Evolutionary conservation across 2,329 filamentous ascomycete genomes (phyloP), one percentile per base, ranked within the genome.

Genomic region (Cladosporium sp.): DNA sequence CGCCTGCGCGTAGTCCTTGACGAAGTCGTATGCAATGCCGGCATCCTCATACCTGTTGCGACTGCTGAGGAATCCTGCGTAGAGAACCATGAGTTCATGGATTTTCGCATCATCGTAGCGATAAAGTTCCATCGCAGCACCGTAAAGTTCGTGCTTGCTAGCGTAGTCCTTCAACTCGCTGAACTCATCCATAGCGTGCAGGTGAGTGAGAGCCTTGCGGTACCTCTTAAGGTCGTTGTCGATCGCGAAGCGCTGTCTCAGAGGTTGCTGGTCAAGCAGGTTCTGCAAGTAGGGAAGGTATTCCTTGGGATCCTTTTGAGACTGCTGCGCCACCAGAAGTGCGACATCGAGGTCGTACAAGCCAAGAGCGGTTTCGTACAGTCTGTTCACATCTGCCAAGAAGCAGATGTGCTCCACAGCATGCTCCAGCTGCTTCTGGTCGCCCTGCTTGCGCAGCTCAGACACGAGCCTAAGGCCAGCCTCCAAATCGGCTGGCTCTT

Each of bases 391-490:
- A 77, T 99, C 95, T 0, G 93, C 92, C 50, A 99, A 85, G 83
- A 99, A 99, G 82, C 93, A 98, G 67, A 99, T 97, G 74, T 99
- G 95, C 75, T 97, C 93, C 26, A 97, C 90, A 0, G 94, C 94
- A 76, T 89, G 90, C 71, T 98, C 94, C 0, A 92, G 92, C 70
- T 93, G 84, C 62, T 88, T 85, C 59, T 90, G 86, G 70, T 89
- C 85, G 64, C 85, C 84, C n/a, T 68, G 23, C 82, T 82, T 78
- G 71, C 84, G 81, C 40, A 99, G 80, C 63, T 88, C 85, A 4
- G 92, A 89, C 37, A 98, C 91, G 35, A 98, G 87, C 2, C 81
- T 81, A 60, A 99, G 82, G 2, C 93, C 95, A 67, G 94, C 89
- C 66, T 96, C 91, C 0, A 98, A 85, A 60, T 96, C 94, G 7